phyloP scores from a whole-genome alignment of 768 basidiomycete genomes.

The Filobasidium floriforme region DNA sequence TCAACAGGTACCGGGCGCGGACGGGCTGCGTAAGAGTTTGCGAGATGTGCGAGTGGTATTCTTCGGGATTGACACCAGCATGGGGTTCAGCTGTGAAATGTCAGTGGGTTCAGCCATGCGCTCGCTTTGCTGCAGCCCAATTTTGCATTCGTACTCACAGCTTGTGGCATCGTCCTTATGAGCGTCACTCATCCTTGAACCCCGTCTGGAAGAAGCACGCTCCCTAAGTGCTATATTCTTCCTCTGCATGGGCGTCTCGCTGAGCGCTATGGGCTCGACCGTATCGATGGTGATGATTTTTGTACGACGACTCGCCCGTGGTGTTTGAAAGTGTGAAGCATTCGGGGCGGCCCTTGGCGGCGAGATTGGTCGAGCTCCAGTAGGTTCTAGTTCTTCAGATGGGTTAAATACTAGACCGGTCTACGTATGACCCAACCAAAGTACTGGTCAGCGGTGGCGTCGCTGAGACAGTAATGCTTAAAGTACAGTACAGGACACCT shows the following conservation, averaged over 20 bases:
- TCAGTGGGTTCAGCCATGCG: conserved; percentile 16
- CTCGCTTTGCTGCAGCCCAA: background rate
- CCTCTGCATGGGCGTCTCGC: conserved; percentile 41
- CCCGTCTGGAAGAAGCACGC: conserved; percentile 32
- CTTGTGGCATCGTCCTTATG: conserved; percentile 18
- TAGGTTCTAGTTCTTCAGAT: conserved; percentile 10
- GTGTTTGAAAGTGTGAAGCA: conserved; percentile 25
- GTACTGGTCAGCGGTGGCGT: too few relatives aligned
- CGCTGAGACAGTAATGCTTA: too few relatives aligned
- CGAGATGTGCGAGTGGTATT: conserved; percentile 39
- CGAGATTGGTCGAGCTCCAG: conserved; percentile 23
- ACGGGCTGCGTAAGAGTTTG: conserved; percentile 38
- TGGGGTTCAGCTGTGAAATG: conserved; percentile 36
- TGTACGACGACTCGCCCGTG: conserved; percentile 9
- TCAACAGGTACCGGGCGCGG: conserved; percentile 36
- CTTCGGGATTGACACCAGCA: conserved; percentile 29
- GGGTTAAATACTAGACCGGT: background rate
- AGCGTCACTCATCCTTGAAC: conserved; percentile 39
- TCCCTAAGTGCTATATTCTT: conserved; percentile 39
- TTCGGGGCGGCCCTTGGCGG: conserved; percentile 27
- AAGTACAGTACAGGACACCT: too few relatives aligned
- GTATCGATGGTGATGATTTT: conserved; percentile 28
- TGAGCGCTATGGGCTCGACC: conserved; percentile 35
- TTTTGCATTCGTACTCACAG: background rate
- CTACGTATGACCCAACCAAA: too few relatives aligned